phyloP scores from a whole-genome alignment of 1,284 basidiomycete species.

The Malassezia psittaci region DNA sequence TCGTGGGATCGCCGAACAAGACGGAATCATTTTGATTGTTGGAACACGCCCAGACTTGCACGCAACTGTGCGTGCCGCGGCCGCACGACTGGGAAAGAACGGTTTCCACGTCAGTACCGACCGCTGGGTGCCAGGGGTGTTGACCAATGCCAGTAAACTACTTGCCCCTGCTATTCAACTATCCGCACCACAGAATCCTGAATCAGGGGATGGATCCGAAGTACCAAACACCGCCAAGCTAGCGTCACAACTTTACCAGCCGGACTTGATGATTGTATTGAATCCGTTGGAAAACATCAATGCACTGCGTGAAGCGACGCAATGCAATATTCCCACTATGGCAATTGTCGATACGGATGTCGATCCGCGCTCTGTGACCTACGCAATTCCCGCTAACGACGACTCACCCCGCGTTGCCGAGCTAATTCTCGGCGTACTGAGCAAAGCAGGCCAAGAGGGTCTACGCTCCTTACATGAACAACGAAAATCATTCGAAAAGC shows the following conservation, averaged over 20 bases:
- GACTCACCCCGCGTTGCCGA: constrained; percentile 83
- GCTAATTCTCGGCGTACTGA: constrained; percentile 77
- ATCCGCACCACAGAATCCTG: constrained; percentile 4
- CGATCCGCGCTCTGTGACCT: constrained; percentile 92
- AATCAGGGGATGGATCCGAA: constrained; percentile 13
- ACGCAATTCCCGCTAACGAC: constrained; percentile 95
- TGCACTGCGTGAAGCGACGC: constrained; percentile 49
- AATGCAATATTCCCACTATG: constrained; percentile 50
- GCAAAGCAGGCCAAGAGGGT: constrained; percentile 63
- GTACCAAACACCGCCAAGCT: constrained; percentile 46
- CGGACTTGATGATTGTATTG: constrained; percentile 78
- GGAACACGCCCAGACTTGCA: constrained; percentile 72
- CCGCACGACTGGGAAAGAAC: constrained; percentile 60
- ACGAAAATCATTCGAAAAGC: constrained; percentile 31
- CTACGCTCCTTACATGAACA: constrained; percentile 24
- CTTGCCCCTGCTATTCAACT: constrained; percentile 37
- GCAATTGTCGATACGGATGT: constrained; percentile 82
- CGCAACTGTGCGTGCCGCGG: constrained; percentile 66
- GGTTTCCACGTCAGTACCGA: constrained; percentile 66
- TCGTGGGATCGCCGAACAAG: constrained; percentile 66
- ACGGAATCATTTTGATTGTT: constrained; percentile 80
- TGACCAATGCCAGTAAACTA: constrained; percentile 72
- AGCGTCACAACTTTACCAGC: constrained; percentile 58
- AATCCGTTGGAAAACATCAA: constrained; percentile 71
- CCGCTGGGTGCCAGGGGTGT: constrained; percentile 83